Evolutionary conservation across 1,139 yeast species (phyloP).

Genomic region (Suhomyces guaymorum): DNA sequence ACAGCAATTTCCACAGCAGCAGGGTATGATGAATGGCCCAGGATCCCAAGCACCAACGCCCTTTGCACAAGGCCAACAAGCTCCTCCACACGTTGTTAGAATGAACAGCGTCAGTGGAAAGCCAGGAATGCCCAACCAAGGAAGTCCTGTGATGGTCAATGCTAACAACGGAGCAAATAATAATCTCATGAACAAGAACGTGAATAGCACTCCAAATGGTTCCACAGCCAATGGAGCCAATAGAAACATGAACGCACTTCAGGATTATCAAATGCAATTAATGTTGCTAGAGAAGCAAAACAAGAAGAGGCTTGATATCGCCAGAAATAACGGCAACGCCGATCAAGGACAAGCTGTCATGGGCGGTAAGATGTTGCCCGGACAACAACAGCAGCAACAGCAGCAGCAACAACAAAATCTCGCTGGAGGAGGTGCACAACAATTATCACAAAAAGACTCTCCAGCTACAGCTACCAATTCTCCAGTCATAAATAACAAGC

Average conservation of each 20-base stretch:
- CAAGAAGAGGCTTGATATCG: constrained; percentile 59
- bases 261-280: constrained; percentile 76
- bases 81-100: constrained; percentile 18
- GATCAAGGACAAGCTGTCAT: constrained; percentile 14
- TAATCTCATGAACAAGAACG: constrained; percentile 9
- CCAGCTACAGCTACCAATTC: constrained; percentile 32
- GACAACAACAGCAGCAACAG: constrained; percentile 17
- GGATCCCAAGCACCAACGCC: constrained; percentile 10
- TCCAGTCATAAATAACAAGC: constrained; percentile 36
- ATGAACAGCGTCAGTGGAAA: constrained; percentile 18
- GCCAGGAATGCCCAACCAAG: constrained; percentile 11
- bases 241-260: constrained; percentile 50
- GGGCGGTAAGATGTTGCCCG: constrained; percentile 28
- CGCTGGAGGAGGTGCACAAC: constrained; percentile 7
- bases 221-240: constrained; percentile 13
- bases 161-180: constrained; percentile 7
- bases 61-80: constrained; percentile 11
- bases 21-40: constrained; percentile 9
- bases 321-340: constrained; percentile 37
- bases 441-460: constrained; percentile 24
- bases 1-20: constrained; percentile 21
- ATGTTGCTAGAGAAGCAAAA: constrained; percentile 72
- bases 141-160: constrained; percentile 14
- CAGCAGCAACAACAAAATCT: too few relatives aligned
- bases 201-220: constrained; percentile 6